These are phyloP conservation scores for Melampsora americana DNA, from an alignment of 1,284 basidiomycete genomes.

Conservation along the genomic window DNA sequence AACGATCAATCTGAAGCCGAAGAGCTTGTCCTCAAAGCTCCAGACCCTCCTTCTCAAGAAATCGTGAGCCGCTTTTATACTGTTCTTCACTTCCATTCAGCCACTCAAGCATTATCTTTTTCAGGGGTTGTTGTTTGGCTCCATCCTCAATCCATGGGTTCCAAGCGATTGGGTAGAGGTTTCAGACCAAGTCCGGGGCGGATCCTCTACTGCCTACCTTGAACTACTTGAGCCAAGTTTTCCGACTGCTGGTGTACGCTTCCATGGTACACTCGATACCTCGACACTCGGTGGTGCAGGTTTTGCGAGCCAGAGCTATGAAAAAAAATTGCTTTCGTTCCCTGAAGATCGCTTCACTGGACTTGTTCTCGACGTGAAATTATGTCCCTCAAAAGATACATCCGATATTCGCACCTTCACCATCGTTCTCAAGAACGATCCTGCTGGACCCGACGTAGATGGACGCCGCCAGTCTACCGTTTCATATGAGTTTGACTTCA, in stretches of 20 bases:
- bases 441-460: not conserved
- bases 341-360: not conserved
- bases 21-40: too few species aligned
- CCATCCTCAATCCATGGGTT: constrained; percentile 9
- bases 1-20: too few species aligned
- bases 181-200: constrained; percentile 17
- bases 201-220: not conserved
- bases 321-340: not conserved
- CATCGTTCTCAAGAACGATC: not conserved
- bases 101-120: not conserved
- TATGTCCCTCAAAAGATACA: not conserved
- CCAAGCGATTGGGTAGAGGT: constrained; percentile 6
- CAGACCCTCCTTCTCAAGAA: too few species aligned
- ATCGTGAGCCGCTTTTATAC: too few species aligned
- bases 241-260: not conserved
- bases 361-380: not conserved
- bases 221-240: not conserved
- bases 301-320: constrained; percentile 23
- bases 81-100: too few species aligned
- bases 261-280: constrained; percentile 17
- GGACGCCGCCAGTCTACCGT: not conserved
- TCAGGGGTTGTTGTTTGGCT: constrained; percentile 9
- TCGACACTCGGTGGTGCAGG: constrained; percentile 15
- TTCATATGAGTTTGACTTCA: not conserved
- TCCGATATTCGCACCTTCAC: not conserved